phyloP scores from a whole-genome alignment of 768 basidiomycete genomes.

The Coprinopsis sp. region DNA sequence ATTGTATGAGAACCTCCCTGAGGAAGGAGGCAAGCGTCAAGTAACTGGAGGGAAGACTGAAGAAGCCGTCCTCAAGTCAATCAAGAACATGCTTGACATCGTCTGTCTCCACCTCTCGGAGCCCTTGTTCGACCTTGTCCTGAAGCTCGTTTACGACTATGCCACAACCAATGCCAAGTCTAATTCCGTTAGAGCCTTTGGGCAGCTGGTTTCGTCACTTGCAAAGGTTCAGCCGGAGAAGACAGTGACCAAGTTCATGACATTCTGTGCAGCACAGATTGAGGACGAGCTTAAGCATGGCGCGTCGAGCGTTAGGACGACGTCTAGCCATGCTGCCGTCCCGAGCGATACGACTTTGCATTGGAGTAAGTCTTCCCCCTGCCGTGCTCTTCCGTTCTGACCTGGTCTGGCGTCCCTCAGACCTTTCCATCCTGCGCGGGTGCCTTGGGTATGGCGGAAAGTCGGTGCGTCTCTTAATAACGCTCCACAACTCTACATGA shows the following conservation, averaged over 20 bases:
- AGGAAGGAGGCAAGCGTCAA: slow-evolving; percentile 87
- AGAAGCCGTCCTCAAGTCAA: slow-evolving; percentile 70
- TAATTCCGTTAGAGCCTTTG: slow-evolving; percentile 88
- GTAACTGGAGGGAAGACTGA: slow-evolving; percentile 83
- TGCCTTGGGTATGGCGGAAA: slow-evolving; percentile 72
- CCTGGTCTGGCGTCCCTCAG: slow-evolving; percentile 31
- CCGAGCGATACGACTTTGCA: slow-evolving; percentile 88
- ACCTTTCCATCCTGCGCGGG: slow-evolving; percentile 78
- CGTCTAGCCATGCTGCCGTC: slow-evolving; percentile 65
- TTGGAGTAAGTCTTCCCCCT: slow-evolving; percentile 61
- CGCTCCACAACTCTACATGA: neutral
- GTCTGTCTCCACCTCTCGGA: slow-evolving; percentile 79
- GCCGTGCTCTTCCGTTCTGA: neutral
- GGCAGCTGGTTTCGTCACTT: slow-evolving; percentile 81
- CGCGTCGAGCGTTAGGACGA: slow-evolving; percentile 81
- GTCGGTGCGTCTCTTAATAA: slow-evolving; percentile 31
- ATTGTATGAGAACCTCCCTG: slow-evolving; percentile 88
- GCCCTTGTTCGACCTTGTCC: slow-evolving; percentile 74
- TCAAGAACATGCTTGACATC: slow-evolving; percentile 77
- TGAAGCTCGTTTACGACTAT: slow-evolving; percentile 83
- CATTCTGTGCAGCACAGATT: slow-evolving; percentile 71
- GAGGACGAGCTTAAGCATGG: slow-evolving; percentile 85
- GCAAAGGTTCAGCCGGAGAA: slow-evolving; percentile 73
- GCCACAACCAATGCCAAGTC: slow-evolving; percentile 85
- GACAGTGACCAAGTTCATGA: slow-evolving; percentile 76